Conservation (phyloP, 2,329 filamentous ascomycete species). For the Exserohilum turcica region DNA sequence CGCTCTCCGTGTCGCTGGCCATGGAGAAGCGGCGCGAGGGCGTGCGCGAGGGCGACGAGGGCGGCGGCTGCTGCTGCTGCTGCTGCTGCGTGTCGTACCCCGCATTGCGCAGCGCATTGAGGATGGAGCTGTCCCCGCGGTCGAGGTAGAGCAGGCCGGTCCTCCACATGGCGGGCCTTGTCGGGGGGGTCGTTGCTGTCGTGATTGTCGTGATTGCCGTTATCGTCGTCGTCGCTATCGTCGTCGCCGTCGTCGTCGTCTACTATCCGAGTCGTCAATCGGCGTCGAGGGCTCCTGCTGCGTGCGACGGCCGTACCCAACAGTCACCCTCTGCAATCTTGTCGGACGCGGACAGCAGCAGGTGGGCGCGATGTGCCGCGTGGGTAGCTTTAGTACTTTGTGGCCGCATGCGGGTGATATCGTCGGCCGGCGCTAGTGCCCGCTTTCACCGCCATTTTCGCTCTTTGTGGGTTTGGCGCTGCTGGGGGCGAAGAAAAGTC, state of each 20-base stretch:
- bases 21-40: conserved; percentile 22
- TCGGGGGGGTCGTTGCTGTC: neutral
- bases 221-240: neutral
- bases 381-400: conserved; percentile 22
- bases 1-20: conserved; percentile 21
- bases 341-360: conserved; percentile 22
- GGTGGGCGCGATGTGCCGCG: conserved; percentile 18
- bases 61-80: conserved; percentile 15
- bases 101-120: conserved; percentile 26
- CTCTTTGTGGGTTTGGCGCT: neutral
- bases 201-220: neutral
- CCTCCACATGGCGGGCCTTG: conserved; percentile 25
- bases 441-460: conserved; percentile 23
- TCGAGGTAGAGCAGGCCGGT: conserved; percentile 30
- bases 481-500: conserved; percentile 13
- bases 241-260: conserved; percentile 20
- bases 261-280: too few relatives aligned
- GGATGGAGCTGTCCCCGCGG: conserved; percentile 29
- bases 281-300: conserved; percentile 15
- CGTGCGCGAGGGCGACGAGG: conserved; percentile 18
- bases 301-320: conserved; percentile 18
- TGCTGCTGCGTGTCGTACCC: conserved; percentile 25
- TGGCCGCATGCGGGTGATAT: conserved; percentile 14
- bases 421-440: conserved; percentile 16
- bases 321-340: conserved; percentile 20